Base-by-base conservation (phyloP, 2,329 filamentous ascomycete species). In the Aspergillus melleus region DNA sequence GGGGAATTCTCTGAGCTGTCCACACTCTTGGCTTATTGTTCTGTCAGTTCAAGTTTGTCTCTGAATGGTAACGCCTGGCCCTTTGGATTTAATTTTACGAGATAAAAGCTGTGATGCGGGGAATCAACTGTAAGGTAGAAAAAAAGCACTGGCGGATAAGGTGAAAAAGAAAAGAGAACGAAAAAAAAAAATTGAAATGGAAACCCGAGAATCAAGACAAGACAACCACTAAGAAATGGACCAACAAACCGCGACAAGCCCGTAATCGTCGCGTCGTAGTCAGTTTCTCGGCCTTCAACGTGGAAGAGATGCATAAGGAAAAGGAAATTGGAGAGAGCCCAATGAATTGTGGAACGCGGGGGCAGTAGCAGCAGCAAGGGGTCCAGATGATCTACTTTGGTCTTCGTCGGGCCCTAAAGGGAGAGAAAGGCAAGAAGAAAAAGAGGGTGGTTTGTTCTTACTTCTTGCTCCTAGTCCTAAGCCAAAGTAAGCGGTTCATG, bases 281-380 rank as follows among this genome's bases (percentile, higher is more conserved):
- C 36, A 8, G 36, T 42, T 46, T 14, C 9, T 53, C 9, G 22
- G 39, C 29, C n/a, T n/a, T 53, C 8, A 26, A 42, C 36, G 24
- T 30, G 10, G 26, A 19, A 49, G 24, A 51, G n/a, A 51, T 11
- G 51, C 44, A 42, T 20, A 36, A 50, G 39, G 39, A 52, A 44
- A 47, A 49, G 11, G 30, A 50, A 47, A 44, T 24, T 9, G 32
- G 61, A 36, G 61, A 44, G 30, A 63, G 54, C 51, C 29, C 47
- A 22, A 52, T 57, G 54, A 47, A 36, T 60, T 64, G 68, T 73
- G 65, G 68, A 67, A 72, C 70, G 68, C 69, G 69, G 68, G 66
- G 59, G 52, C 26, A 29, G 26, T 16, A 42, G 36, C 36, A 54
- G 59, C 66, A 69, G 69, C 60, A 74, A 72, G 70, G 71, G 71